phyloP scores from a whole-genome alignment of 2,329 filamentous ascomycete species.

The Xylariaceae sp. region DNA sequence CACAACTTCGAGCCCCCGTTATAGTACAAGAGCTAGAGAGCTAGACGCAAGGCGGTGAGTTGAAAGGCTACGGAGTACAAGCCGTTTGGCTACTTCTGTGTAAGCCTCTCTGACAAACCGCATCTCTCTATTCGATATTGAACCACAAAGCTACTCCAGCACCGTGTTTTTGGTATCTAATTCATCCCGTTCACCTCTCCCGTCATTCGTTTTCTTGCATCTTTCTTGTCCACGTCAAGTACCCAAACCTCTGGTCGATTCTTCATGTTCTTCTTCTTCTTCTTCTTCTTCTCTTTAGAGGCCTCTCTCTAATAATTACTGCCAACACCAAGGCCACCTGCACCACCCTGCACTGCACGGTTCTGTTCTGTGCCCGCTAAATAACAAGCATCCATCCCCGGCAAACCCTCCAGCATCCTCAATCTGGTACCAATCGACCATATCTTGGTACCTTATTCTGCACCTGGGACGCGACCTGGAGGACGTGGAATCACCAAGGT shows the following conservation, averaged over 20 bases:
- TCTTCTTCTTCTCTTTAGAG: too few relatives aligned
- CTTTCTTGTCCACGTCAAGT: neutral
- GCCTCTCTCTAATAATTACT: neutral
- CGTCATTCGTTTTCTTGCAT: neutral
- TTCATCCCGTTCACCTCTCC: neutral
- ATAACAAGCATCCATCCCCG: neutral
- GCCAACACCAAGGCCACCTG: neutral
- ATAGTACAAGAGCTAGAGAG: conserved; percentile 25
- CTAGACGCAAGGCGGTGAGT: conserved; percentile 41
- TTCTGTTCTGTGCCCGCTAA: neutral
- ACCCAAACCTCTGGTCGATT: too few relatives aligned
- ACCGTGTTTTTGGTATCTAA: neutral
- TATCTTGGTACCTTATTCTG: neutral
- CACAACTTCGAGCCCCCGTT: conserved; percentile 33
- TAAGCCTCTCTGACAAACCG: conserved; percentile 35
- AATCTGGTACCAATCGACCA: neutral
- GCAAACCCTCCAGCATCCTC: neutral
- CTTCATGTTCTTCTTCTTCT: too few relatives aligned
- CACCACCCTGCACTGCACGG: neutral
- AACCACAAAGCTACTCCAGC: conserved; percentile 9
- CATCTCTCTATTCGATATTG: conserved; percentile 23
- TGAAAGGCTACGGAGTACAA: conserved; percentile 33
- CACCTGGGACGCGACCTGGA: neutral
- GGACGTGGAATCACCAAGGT: neutral
- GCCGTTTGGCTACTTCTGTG: conserved; percentile 39